phyloP scores from a whole-genome alignment of 2,329 filamentous ascomycete genomes.

The Pseudogymnoascus sp. region DNA sequence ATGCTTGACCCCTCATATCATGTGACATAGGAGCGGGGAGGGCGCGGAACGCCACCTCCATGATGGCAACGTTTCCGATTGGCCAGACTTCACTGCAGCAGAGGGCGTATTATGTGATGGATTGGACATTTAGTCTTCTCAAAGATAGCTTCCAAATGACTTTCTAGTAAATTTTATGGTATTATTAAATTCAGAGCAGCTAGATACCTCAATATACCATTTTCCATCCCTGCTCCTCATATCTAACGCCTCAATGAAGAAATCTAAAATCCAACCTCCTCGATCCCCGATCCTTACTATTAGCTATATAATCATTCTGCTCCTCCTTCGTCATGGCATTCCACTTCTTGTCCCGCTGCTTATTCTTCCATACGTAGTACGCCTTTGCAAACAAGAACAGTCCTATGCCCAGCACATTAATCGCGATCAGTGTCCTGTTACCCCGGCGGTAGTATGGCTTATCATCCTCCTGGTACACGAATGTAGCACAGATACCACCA shows the following conservation, averaged over 20 bases:
- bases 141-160: background rate
- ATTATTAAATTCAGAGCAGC: background rate
- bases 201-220: background rate
- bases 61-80: background rate
- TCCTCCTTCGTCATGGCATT: conserved; percentile 37
- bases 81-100: background rate
- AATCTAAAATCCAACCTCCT: conserved; percentile 34
- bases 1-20: conserved; percentile 2
- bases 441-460: conserved; percentile 44
- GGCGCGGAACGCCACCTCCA: background rate
- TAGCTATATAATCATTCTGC: conserved; percentile 36
- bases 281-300: conserved; percentile 30
- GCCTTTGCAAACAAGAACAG: conserved; percentile 37
- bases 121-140: background rate
- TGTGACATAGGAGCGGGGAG: background rate
- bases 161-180: background rate
- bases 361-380: conserved; percentile 41
- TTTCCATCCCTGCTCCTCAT: background rate
- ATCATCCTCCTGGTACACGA: conserved; percentile 40
- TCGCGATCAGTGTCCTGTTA: conserved; percentile 45
- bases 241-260: conserved; percentile 23
- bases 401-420: conserved; percentile 37
- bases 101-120: background rate
- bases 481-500: conserved; percentile 32
- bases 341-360: conserved; percentile 35